Evolutionary conservation across 2,329 filamentous ascomycete species (phyloP).

Genomic region (Verticillium albo-atrum): DNA sequence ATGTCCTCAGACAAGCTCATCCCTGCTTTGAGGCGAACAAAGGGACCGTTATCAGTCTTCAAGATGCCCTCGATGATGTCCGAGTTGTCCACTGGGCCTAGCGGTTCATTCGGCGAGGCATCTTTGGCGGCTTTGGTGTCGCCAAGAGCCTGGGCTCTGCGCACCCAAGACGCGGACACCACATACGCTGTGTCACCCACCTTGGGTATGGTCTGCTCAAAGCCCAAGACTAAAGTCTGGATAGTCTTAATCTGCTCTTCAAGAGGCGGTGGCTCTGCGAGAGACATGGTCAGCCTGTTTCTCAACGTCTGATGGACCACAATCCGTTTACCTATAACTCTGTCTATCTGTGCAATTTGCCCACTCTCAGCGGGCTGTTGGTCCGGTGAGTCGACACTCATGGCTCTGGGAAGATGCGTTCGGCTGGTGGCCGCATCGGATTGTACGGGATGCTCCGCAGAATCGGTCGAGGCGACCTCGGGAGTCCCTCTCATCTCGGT

Average conservation of each 20-base stretch:
- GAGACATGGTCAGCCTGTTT: not conserved
- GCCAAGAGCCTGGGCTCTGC: constrained; percentile 62
- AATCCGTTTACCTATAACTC: not conserved
- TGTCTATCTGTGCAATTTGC: constrained; percentile 3
- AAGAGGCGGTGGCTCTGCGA: constrained; percentile 29
- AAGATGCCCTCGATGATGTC: constrained; percentile 67
- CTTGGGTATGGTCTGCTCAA: constrained; percentile 47
- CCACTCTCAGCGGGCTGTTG: not conserved
- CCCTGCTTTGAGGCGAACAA: constrained; percentile 70
- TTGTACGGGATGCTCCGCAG: constrained; percentile 2
- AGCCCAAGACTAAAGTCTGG: constrained; percentile 52
- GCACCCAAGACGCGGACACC: constrained; percentile 76
- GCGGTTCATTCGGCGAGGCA: constrained; percentile 54
- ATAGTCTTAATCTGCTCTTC: constrained; percentile 69
- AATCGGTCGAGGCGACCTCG: not conserved
- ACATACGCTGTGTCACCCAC: constrained; percentile 75
- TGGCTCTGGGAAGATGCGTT: constrained; percentile 27
- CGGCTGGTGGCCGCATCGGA: constrained; percentile 2
- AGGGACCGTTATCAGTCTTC: constrained; percentile 44
- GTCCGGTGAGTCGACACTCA: constrained; percentile 33
- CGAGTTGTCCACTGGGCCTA: constrained; percentile 84
- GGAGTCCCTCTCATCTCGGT: constrained; percentile 33
- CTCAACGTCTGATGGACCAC: too few relatives aligned
- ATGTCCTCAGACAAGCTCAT: constrained; percentile 62
- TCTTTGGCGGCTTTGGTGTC: constrained; percentile 52